These are phyloP conservation scores for Pseudohyphozyma bogoriensis DNA, from an alignment of 768 basidiomycete species.

Conservation along the genomic window DNA sequence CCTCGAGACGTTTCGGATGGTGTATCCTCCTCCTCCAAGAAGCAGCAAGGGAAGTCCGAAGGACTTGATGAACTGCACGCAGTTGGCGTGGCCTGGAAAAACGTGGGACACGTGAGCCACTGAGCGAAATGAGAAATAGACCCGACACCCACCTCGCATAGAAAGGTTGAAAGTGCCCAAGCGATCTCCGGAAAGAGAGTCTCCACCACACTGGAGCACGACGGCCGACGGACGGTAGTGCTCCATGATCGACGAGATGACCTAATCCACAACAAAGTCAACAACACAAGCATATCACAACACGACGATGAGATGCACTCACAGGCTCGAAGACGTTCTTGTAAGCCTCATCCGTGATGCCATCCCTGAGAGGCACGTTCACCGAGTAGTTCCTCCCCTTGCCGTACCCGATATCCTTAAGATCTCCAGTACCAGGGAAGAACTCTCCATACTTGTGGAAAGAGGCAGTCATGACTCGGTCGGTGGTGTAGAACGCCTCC, in stretches of 20 bases:
- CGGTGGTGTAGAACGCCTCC: constrained; percentile 98
- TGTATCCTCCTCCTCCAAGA: constrained; percentile 95
- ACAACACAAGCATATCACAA: too few relatives aligned
- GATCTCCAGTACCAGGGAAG: constrained; percentile 97
- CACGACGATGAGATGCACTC: constrained; percentile 35
- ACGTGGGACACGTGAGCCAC: not conserved
- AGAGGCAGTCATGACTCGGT: constrained; percentile 94
- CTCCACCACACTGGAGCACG: constrained; percentile 93
- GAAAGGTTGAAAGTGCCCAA: constrained; percentile 91
- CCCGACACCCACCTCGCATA: constrained; percentile 94
- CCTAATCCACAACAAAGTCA: constrained; percentile 45
- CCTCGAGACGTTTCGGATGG: constrained; percentile 92
- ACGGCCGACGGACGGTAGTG: constrained; percentile 88
- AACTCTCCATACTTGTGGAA: constrained; percentile 99
- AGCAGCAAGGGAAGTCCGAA: constrained; percentile 89
- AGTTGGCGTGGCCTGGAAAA: constrained; percentile 77
- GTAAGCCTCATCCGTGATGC: constrained; percentile 90
- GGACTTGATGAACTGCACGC: constrained; percentile 91
- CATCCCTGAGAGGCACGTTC: constrained; percentile 90
- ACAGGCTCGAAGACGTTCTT: constrained; percentile 92
- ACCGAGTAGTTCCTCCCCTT: constrained; percentile 90
- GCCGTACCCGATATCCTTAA: constrained; percentile 81
- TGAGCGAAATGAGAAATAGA: constrained; percentile 7
- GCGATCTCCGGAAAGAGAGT: constrained; percentile 92
- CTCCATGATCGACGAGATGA: constrained; percentile 87